Evolutionary conservation across 306 rosid genomes (phyloP).

Genomic region (Astragalus glycyphyllos): DNA sequence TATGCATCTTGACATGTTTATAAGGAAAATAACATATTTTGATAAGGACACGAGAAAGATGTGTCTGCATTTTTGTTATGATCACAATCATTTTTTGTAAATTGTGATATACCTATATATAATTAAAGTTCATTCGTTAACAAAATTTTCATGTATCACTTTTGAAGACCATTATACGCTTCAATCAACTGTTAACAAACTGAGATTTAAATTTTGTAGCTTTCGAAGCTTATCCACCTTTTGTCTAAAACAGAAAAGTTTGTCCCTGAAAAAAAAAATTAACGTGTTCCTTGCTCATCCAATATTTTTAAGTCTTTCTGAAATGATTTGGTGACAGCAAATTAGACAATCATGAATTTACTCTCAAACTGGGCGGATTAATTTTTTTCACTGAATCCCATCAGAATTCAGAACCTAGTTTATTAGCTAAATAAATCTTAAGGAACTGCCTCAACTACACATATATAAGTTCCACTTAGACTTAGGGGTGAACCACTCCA

Average conservation of each 20-base stretch:
- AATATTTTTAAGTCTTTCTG: not conserved
- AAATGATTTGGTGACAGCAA: not conserved
- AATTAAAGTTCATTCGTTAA: no score
- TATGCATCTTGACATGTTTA: not conserved
- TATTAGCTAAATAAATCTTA: not conserved
- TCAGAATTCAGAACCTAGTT: not conserved
- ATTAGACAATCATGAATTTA: not conserved
- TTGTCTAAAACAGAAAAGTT: not conserved
- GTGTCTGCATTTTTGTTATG: no score
- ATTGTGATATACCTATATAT: no score
- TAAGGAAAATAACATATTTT: no score
- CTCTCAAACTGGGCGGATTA: no score
- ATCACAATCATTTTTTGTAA: no score
- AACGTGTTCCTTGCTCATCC: not conserved
- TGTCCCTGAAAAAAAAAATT: not conserved
- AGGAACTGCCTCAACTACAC: not conserved
- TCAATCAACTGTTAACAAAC: no score
- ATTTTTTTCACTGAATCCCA: not conserved
- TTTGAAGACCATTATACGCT: no score
- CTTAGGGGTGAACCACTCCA: not conserved
- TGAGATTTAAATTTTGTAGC: no score
- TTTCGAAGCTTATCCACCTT: no score
- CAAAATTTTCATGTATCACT: no score
- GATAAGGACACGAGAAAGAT: no score
- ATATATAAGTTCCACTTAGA: slow-evolving; percentile 4